These are phyloP conservation scores for Tardiomyces blankii DNA, from an alignment of 1,139 yeast species.

Conservation along the genomic window DNA sequence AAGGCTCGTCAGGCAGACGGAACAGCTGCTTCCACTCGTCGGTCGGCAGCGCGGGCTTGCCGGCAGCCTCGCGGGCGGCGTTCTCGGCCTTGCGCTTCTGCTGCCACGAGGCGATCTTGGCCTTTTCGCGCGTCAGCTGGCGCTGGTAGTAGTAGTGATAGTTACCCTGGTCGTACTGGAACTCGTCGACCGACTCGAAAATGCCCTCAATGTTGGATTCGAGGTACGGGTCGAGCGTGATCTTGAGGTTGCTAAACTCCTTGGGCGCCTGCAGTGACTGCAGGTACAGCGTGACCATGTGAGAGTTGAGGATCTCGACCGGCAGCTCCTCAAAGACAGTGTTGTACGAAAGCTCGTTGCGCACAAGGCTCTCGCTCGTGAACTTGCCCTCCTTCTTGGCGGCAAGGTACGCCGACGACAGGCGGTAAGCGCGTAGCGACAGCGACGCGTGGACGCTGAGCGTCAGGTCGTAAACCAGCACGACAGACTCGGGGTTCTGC, in stretches of 20 bases:
- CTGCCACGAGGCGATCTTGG: conserved; percentile 67
- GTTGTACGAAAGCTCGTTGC: conserved; percentile 51
- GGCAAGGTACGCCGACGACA: conserved; percentile 50
- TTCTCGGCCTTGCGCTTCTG: conserved; percentile 62
- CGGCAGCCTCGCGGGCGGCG: conserved; percentile 42
- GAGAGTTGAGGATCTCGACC: conserved; percentile 50
- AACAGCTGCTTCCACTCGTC: conserved; percentile 61
- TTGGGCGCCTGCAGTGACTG: conserved; percentile 20
- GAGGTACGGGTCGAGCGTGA: conserved; percentile 31
- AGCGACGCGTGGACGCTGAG: conserved; percentile 35
- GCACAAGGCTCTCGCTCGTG: conserved; percentile 53
- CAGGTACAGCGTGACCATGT: conserved; percentile 35
- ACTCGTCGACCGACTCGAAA: conserved; percentile 65
- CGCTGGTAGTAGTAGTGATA: conserved; percentile 74
- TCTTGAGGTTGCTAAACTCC: conserved; percentile 28
- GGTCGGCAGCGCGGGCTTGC: conserved; percentile 40
- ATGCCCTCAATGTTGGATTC: conserved; percentile 51
- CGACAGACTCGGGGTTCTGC: conserved; percentile 50
- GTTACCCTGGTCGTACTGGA: conserved; percentile 72
- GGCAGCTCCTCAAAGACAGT: conserved; percentile 69
- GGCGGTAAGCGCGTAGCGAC: conserved; percentile 58
- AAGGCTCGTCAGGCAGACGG: conserved; percentile 66
- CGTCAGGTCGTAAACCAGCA: conserved; percentile 65
- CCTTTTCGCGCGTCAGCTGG: conserved; percentile 58
- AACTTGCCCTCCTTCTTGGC: conserved; percentile 42